Base-by-base conservation (phyloP, 805 yeast species). In the Ascoidea asiatica region DNA sequence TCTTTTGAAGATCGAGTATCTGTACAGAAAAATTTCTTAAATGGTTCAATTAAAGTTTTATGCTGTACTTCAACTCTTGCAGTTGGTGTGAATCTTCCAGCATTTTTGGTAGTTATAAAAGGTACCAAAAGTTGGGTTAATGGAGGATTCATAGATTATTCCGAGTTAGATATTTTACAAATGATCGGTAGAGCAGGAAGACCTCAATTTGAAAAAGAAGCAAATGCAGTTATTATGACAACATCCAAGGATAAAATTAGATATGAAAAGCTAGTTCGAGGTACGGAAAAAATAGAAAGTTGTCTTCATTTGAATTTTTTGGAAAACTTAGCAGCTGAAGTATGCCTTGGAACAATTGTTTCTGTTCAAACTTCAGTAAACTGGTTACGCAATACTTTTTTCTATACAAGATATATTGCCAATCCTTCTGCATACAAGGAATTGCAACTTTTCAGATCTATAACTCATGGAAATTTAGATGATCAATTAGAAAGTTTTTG, bases 141-240 rank as follows among this genome's bases (percentile, higher is more conserved):
- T 19, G 70, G 70, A 19, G 70, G 64, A 44, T 64, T 70, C 48
- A 60, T 59, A 35, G 82, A 77, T 46, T 77, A 76, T 53, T 65
- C 77, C 2, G 75, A 72, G 40, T 57, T 75, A 20, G 81, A 76
- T 46, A 58, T 77, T 23, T 55, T 73, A 38, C 82, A 78, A 50
- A 78, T 77, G 83, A 68, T 77, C 56, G 82, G 81, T 3, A 63
- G 82, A 51, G 81, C 82, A 3, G 82, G 83, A 3, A 64, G 81
- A 42, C 80, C 81, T 0, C 77, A 72, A 29, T 74, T 65, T 53
- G 80, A 75, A 51, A 64, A 62, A 3, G 67, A 66, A 35, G 73
- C 73, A 2, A 61, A 64, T 40, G 73, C 75, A 2, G 64, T 74
- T 1, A 64, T 75, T 15, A 59, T 74, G 63, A 75, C 81, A 1